Evolutionary conservation across 1,284 basidiomycete genomes (phyloP).

Genomic region (Rhodotorula mucilaginosa): DNA sequence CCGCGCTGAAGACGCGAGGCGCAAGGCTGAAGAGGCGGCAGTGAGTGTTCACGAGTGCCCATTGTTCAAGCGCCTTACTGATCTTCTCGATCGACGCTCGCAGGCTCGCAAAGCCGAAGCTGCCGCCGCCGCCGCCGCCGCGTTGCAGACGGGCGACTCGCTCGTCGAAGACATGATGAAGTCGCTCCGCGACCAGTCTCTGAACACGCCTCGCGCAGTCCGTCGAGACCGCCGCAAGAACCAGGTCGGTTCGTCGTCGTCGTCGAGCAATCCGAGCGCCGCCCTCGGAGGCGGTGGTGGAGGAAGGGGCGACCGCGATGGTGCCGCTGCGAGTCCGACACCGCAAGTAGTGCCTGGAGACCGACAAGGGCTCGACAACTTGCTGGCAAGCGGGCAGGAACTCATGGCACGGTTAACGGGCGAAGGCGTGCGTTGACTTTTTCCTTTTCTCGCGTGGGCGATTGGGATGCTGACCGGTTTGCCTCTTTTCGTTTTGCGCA

Average conservation of each 20-base stretch:
- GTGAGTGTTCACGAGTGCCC: neutral
- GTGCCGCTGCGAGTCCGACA: neutral
- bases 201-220: constrained; percentile 24
- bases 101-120: constrained; percentile 38
- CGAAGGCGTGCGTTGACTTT: constrained; percentile 34
- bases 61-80: neutral
- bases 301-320: neutral
- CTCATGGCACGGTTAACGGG: constrained; percentile 24
- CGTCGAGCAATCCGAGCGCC: neutral
- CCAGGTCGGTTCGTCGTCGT: neutral
- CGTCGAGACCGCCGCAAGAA: constrained; percentile 17
- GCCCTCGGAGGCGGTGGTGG: no score
- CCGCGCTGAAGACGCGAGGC: constrained; percentile 19
- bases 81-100: no score
- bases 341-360: no score
- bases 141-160: constrained; percentile 20
- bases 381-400: constrained; percentile 26
- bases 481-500: neutral
- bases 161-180: constrained; percentile 39
- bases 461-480: neutral
- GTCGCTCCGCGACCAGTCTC: constrained; percentile 27
- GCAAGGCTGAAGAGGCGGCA: constrained; percentile 21
- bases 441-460: no score
- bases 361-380: constrained; percentile 20
- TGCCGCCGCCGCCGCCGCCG: constrained; percentile 23